Evolutionary conservation across 495 filamentous ascomycete genomes (phyloP).

Genomic region (Talaromyces stipitatus): DNA sequence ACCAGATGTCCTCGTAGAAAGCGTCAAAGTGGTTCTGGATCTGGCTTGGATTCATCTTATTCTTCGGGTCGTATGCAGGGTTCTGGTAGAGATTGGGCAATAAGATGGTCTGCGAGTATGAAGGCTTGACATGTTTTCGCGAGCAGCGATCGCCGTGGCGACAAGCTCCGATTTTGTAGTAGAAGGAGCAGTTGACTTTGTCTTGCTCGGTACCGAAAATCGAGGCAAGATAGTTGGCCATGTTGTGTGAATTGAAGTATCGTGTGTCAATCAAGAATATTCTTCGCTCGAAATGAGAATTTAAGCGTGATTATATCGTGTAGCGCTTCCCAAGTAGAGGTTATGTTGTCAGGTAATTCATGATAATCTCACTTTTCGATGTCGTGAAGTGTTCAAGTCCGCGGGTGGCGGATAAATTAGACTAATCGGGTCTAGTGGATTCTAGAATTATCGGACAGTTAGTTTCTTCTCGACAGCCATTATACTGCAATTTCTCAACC

Average conservation of each 20-base stretch:
- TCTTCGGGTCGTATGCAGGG: conserved; percentile 93
- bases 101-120: conserved; percentile 94
- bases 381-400: neutral
- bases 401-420: conserved; percentile 5
- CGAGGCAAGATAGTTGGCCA: conserved; percentile 97
- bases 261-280: too few relatives aligned
- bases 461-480: neutral
- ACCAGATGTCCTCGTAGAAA: conserved; percentile 99
- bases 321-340: too few relatives aligned
- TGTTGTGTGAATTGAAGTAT: too few relatives aligned
- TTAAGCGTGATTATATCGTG: too few relatives aligned
- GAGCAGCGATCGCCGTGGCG: conserved; percentile 97
- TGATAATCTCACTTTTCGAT: neutral
- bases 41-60: conserved; percentile 89
- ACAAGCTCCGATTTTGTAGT: conserved; percentile 98
- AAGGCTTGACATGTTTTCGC: conserved; percentile 97
- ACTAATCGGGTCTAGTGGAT: conserved; percentile 3
- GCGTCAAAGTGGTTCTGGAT: conserved; percentile 99
- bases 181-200: conserved; percentile 82
- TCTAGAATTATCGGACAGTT: conserved; percentile 6
- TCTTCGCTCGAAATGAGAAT: too few relatives aligned
- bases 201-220: conserved; percentile 99
- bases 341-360: too few relatives aligned
- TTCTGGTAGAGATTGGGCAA: conserved; percentile 99
- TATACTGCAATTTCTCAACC: neutral